Evolutionary conservation across 495 filamentous ascomycete genomes (phyloP).

Genomic region (Penicillium egyptiacum): DNA sequence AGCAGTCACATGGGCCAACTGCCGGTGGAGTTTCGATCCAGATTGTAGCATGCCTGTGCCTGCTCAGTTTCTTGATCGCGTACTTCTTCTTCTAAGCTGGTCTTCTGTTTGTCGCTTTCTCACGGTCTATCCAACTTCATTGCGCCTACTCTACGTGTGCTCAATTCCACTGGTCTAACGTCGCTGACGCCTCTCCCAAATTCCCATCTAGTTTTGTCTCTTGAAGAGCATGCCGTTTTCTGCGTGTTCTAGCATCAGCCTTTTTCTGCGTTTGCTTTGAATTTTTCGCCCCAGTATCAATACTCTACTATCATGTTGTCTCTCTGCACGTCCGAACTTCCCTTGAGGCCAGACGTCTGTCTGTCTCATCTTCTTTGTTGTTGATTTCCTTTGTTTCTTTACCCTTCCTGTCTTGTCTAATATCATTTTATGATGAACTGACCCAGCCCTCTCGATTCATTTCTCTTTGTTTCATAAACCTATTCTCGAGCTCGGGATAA

Average conservation of each 20-base stretch:
- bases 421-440: constrained; percentile 34
- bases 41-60: constrained; percentile 76
- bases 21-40: constrained; percentile 83
- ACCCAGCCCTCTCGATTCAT: constrained; percentile 24
- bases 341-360: constrained; percentile 1
- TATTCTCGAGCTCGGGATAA: constrained; percentile 19
- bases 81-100: constrained; percentile 84
- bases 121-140: constrained; percentile 12
- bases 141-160: constrained; percentile 5
- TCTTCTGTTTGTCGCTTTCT: constrained; percentile 20
- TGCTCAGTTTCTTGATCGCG: constrained; percentile 87
- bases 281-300: constrained; percentile 27
- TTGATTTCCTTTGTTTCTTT: constrained; percentile 22
- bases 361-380: constrained; percentile 13
- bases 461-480: constrained; percentile 25
- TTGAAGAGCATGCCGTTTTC: constrained; percentile 30
- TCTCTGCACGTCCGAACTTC: constrained; percentile 5
- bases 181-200: constrained; percentile 23
- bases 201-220: constrained; percentile 23
- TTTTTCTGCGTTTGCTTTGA: constrained; percentile 25
- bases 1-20: constrained; percentile 49
- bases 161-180: constrained; percentile 28
- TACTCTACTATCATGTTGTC: constrained; percentile 18
- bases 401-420: constrained; percentile 29
- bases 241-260: constrained; percentile 32